Conservation (phyloP, 2,329 filamentous ascomycete genomes). For the Aspergillus brunneoviolaceus region DNA sequence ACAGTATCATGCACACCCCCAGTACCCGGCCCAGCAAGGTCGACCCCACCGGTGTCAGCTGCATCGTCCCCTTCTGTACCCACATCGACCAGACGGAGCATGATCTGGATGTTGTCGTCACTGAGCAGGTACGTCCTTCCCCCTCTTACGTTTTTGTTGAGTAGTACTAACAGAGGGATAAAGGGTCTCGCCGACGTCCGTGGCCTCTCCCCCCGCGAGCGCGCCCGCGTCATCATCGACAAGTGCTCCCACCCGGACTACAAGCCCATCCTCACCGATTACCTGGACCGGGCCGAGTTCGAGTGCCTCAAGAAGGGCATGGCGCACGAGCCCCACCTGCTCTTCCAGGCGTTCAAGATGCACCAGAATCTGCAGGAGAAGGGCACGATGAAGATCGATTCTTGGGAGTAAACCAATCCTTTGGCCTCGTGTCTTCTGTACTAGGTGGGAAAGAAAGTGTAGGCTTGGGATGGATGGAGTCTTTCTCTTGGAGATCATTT, state of each 20-base stretch:
- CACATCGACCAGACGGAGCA: constrained; percentile 93
- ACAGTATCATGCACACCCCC: constrained; percentile 92
- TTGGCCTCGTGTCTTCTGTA: no score
- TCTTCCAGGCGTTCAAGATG: constrained; percentile 87
- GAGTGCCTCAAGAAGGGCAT: constrained; percentile 83
- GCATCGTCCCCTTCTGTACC: constrained; percentile 92
- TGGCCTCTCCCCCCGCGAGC: constrained; percentile 74
- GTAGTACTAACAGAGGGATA: constrained; percentile 29
- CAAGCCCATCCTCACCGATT: constrained; percentile 75
- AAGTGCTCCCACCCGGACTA: constrained; percentile 87
- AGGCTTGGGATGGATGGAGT: no score
- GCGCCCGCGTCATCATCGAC: constrained; percentile 79
- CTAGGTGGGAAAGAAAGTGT: no score
- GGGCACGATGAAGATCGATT: constrained; percentile 83
- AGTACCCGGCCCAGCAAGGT: constrained; percentile 76
- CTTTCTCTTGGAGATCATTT: no score
- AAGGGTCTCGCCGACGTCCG: constrained; percentile 80
- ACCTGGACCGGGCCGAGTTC: constrained; percentile 81
- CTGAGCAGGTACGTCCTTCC: constrained; percentile 50
- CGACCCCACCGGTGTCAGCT: constrained; percentile 76
- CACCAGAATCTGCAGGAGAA: constrained; percentile 79
- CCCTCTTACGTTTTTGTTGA: not conserved
- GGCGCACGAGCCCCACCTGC: constrained; percentile 85
- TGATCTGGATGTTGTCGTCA: constrained; percentile 86
- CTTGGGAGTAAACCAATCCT: constrained; percentile 51